Base-by-base conservation (phyloP, 148 eudicot genomes). In the Rheum nobile region DNA sequence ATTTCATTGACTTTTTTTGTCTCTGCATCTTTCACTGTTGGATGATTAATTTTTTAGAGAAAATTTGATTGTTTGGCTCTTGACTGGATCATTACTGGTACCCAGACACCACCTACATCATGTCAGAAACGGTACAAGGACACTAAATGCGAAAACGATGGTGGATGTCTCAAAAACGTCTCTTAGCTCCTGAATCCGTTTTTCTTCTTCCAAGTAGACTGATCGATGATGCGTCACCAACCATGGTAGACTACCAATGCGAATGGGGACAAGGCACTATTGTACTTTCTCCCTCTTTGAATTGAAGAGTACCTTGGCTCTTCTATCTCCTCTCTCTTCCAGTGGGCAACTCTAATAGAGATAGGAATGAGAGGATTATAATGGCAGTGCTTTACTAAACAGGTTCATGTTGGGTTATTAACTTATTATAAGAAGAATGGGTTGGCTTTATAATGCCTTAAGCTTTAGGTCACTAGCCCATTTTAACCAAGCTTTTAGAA, bases 151-250 rank as follows among this genome's bases (percentile, higher is more conserved):
- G n/a, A n/a, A n/a, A n/a, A n/a, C n/a, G n/a, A n/a, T n/a, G n/a
- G n/a, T n/a, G n/a, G n/a, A 81, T 74, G 78, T 48, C 0, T 48
- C 54, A 48, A 48, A 14, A 48, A 17, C 11, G 43, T 41, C 43
- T 48, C 19, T 46, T 48, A 48, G 21, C 22, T 14, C 54, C 21
- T 17, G 21, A 17, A 17, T 48, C 54, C 54, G n/a, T n/a, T 17
- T 14, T 7, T 48, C 3, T 52, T 52, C 26, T n/a, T n/a, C 59
- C 10, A 52, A n/a, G 28, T 52, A 21, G 59, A 52, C 11, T 52
- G 1, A 48, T 48, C 21, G n/a, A 4, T 16, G 14, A 24, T 10
- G 48, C 48, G 48, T 44, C 48, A 44, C 17, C 48, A 44, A 44
- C 48, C 14, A 44, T 44, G 11, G 16, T 14, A 44, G 48, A 44